phyloP scores from a whole-genome alignment of 306 rosid genomes.

The Lagenaria siceraria region DNA sequence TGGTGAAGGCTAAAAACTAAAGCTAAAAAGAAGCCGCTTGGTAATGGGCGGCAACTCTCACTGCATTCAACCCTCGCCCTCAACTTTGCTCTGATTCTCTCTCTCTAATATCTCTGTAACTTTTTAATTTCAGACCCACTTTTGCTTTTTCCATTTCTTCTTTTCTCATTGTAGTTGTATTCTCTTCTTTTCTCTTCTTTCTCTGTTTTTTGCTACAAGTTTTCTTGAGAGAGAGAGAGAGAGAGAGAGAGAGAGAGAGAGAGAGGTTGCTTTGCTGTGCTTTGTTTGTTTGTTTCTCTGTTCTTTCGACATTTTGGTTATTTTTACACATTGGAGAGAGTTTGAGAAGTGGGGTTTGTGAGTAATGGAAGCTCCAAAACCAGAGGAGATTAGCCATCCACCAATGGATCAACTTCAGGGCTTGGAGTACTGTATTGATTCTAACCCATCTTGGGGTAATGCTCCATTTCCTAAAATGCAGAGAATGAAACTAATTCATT shows the following conservation, averaged over 20 bases:
- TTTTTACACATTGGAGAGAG: conserved; percentile 2
- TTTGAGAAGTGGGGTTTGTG: conserved; percentile 7
- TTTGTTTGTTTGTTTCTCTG: conserved; percentile 1
- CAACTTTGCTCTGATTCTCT: conserved; percentile 11
- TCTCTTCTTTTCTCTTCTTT: conserved; percentile 2
- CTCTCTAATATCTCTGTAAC: conserved; percentile 21
- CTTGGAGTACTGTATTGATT: conserved; percentile 87
- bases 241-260: not conserved
- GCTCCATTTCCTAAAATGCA: conserved; percentile 1
- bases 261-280: not conserved
- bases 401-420: conserved; percentile 99
- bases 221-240: not conserved
- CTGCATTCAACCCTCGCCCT: conserved; percentile 15
- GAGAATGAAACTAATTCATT: not conserved
- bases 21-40: conserved; percentile 8
- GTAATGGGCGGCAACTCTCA: conserved; percentile 31
- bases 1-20: conserved; percentile 1
- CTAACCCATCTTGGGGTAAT: conserved; percentile 98
- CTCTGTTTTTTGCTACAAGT: conserved; percentile 8
- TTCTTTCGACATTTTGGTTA: not conserved
- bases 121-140: conserved; percentile 11
- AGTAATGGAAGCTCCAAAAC: conserved; percentile 64
- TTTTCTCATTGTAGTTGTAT: not conserved
- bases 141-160: not conserved
- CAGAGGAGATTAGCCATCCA: conserved; percentile 76